Percentiles rank a stretch among this genome's conserved stretches.
These are phyloP conservation scores for Dioszegia crocea DNA, from an alignment of 768 basidiomycete genomes.

Conservation along the genomic window DNA sequence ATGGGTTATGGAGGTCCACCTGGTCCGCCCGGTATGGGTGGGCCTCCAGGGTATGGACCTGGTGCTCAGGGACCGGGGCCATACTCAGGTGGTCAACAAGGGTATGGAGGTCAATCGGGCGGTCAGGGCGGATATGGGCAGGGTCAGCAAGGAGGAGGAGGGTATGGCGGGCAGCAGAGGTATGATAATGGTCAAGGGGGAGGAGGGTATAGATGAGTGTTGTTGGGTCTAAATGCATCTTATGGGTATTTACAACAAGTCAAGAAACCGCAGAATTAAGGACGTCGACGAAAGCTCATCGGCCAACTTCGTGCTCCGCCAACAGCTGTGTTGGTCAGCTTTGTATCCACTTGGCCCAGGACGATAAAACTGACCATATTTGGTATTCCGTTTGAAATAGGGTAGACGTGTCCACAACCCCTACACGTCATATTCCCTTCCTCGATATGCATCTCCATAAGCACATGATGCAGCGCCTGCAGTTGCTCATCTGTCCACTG, in stretches of 20 bases:
- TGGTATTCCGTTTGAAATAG: slow-evolving; percentile 88
- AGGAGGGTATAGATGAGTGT: slow-evolving; percentile 8
- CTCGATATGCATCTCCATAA: slow-evolving; percentile 91
- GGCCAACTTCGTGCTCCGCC: slow-evolving; percentile 73
- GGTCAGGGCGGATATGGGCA: slow-evolving; percentile 9
- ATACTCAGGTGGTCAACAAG: not conserved
- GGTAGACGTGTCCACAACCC: slow-evolving; percentile 82
- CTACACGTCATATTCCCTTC: slow-evolving; percentile 92
- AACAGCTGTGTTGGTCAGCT: slow-evolving; percentile 59
- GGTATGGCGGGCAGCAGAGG: slow-evolving; percentile 13
- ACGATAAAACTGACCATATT: slow-evolving; percentile 71
- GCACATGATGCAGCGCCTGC: slow-evolving; percentile 78
- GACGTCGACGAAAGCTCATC: slow-evolving; percentile 18
- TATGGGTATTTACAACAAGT: slow-evolving; percentile 10
- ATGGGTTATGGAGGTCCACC: not conserved
- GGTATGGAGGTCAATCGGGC: not conserved
- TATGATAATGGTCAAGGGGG: slow-evolving; percentile 5
- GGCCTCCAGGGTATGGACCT: not conserved
- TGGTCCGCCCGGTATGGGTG: not conserved
- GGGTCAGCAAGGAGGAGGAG: slow-evolving; percentile 8
- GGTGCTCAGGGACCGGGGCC: slow-evolving; percentile 1
- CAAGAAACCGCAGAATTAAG: not conserved
- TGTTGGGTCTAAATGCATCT: not conserved
- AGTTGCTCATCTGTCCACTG: slow-evolving; percentile 78
- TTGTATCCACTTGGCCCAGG: too few species aligned